These are phyloP conservation scores for Pistacia atlantica DNA, from an alignment of 345 rosid species.

Conservation along the genomic window DNA sequence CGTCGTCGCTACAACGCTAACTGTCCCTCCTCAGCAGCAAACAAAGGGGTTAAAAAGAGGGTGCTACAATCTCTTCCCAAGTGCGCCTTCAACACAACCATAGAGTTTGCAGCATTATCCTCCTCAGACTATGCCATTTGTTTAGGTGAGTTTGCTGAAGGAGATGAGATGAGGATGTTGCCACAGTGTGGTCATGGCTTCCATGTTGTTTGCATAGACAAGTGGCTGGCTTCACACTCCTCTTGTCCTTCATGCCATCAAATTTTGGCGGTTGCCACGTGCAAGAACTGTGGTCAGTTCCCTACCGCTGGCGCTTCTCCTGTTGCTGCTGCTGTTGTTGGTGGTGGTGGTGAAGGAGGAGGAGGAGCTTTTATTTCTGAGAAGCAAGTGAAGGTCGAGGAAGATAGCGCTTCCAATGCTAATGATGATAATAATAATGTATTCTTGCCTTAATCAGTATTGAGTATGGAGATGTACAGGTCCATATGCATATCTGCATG, in stretches of 20 bases:
- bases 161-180: slow-evolving; percentile 59
- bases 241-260: slow-evolving; percentile 78
- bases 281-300: slow-evolving; percentile 41
- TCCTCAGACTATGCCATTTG: slow-evolving; percentile 64
- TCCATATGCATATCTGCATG: no score
- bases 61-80: slow-evolving; percentile 65
- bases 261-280: slow-evolving; percentile 38
- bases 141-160: slow-evolving; percentile 47
- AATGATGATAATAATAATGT: no score
- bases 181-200: slow-evolving; percentile 66
- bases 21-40: slow-evolving; percentile 17
- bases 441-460: no score
- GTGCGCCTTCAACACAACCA: slow-evolving; percentile 45
- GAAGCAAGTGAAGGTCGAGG: slow-evolving; percentile 21
- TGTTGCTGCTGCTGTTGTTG: neutral
- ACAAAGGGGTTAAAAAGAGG: slow-evolving; percentile 73
- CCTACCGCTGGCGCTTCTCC: slow-evolving; percentile 10
- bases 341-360: no score
- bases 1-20: slow-evolving; percentile 27
- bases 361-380: neutral
- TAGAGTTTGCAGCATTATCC: slow-evolving; percentile 15
- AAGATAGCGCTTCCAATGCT: neutral
- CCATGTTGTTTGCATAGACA: slow-evolving; percentile 65
- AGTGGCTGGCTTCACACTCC: slow-evolving; percentile 58
- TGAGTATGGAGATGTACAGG: no score